Evolutionary conservation across 768 basidiomycete genomes (phyloP), one percentile per base, ranked within the genome.

Genomic region (Tulasnella sp.): DNA sequence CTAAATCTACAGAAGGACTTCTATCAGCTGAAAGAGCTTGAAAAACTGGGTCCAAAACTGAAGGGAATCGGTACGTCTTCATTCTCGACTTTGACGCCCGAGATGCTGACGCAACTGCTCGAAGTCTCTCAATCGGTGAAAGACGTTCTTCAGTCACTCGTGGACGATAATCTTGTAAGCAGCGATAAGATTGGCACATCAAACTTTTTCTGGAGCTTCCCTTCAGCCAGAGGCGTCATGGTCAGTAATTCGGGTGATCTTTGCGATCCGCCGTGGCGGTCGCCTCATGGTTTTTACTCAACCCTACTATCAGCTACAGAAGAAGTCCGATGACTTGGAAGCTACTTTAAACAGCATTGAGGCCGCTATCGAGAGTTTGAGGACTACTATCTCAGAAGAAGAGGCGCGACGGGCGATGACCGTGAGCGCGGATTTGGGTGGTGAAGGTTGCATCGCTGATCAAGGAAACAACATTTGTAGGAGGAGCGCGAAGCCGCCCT

Each of bases 171-270:
- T 1, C 82, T 95, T 35, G 93, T 96, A 29, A 88, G 91, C 77
- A 83, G 83, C 62, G 95, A 98, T 80, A 98, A 98, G 81, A 95
- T 96, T 72, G 95, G 95, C 37, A 91, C 94, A 9, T 93, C 92
- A 3, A 97, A 96, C 78, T 97, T 95, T 81, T 96, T 92, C 79
- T 97, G 95, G 95, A 92, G 92, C 77, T 96, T 97, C 78, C 94
- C 94, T 17, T 94, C 92, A 0, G 92, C 95, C 73, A 86, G 87
- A 62, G 94, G 94, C 4, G 86, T 89, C 8, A 83, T 88, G 77
- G 94, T 94, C 42, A 75, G 78, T 73, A 67, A n/a, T 52, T 7
- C n/a, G n/a, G n/a, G n/a, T n/a, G n/a, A n/a, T n/a, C n/a, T n/a
- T n/a, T 29, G 26, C 29, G n/a, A 29, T 9, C 12, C 36, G 39